A percentile compares a stretch with the other conserved stretches of the same genome.
Conservation (phyloP, 2,329 filamentous ascomycete species). For the Aspergillus sojae region DNA sequence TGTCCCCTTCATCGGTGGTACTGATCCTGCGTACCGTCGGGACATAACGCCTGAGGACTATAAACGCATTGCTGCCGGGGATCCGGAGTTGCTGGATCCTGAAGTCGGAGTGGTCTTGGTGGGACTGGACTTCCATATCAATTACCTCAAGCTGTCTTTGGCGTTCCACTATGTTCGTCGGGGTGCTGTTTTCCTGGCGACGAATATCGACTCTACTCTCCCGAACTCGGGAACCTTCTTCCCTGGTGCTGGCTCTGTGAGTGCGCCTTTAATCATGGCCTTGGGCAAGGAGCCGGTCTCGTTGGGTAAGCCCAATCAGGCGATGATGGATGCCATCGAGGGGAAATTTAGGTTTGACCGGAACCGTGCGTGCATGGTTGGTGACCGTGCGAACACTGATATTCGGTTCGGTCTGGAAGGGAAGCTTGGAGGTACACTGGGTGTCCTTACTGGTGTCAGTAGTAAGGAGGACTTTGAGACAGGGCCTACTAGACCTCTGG, state of each 20-base stretch:
- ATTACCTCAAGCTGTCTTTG: slow-evolving; percentile 86
- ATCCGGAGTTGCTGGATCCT: slow-evolving; percentile 75
- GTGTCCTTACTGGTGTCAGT: slow-evolving; percentile 86
- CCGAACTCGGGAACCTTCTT: slow-evolving; percentile 82
- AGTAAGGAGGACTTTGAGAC: slow-evolving; percentile 81
- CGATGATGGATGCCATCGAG: slow-evolving; percentile 99
- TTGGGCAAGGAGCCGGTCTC: slow-evolving; percentile 69
- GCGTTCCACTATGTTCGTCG: slow-evolving; percentile 81
- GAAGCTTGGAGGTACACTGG: slow-evolving; percentile 84
- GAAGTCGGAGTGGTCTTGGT: slow-evolving; percentile 88
- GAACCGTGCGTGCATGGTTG: slow-evolving; percentile 88
- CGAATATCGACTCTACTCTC: slow-evolving; percentile 88
- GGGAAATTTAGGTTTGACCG: slow-evolving; percentile 91
- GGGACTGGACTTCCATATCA: slow-evolving; percentile 91
- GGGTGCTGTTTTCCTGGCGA: slow-evolving; percentile 86
- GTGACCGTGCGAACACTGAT: slow-evolving; percentile 90
- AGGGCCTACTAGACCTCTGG: slow-evolving; percentile 72
- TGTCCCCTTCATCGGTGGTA: slow-evolving; percentile 81
- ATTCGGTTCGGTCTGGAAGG: slow-evolving; percentile 95
- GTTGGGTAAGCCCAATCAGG: slow-evolving; percentile 92
- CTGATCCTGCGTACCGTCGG: slow-evolving; percentile 74
- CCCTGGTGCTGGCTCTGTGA: slow-evolving; percentile 84
- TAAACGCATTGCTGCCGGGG: slow-evolving; percentile 68
- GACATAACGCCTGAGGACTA: slow-evolving; percentile 84
- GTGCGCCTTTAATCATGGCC: slow-evolving; percentile 76